Evolutionary conservation across 768 basidiomycete species (phyloP), one percentile per base, ranked within the genome.

Genomic region (Termitomyces sp.): DNA sequence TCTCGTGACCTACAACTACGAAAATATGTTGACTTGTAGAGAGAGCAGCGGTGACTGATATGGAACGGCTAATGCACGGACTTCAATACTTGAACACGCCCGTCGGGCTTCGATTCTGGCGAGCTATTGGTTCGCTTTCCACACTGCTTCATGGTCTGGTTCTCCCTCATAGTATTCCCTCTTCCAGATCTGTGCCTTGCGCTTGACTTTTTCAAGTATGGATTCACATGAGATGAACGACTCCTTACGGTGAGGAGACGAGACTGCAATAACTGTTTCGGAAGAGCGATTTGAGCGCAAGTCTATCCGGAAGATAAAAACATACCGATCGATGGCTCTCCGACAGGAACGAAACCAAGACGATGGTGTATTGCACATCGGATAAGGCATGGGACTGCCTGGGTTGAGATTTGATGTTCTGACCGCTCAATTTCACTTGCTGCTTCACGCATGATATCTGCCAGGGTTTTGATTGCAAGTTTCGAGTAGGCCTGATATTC

Each of bases 131-230:
- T 90, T 90, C 59, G 76, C 77, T 70, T 90, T 90, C 88, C 88
- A 90, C 65, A 82, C 78, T 10, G 87, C 87, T 51, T 74, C 76
- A 33, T 75, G 79, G 46, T 87, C 85, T 51, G 70, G 69, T 62
- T 84, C 81, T 7, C 84, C 88, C 65, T 87, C 87, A 64, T 94
- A 95, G 66, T 82, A 90, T 67, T 95, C 94, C 64, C 89, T 74
- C 75, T 96, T 95, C 94, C 94, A 96, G 61, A 95, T 88, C 70
- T 92, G 92, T 43, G 80, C 91, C 65, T 83, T 87, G 59, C 71
- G 72, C 75, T 96, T 96, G 56, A 95, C 86, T 57, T 86, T 80
- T 69, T 96, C 94, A n/a, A 96, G 76, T 58, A 94, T 84, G 63
- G 75, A 82, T 70, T 94, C 92, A 68, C 90, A 92, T 18, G 85